Conservation (phyloP, 208 protist genomes). For the Strigomonas oncopelti region DNA sequence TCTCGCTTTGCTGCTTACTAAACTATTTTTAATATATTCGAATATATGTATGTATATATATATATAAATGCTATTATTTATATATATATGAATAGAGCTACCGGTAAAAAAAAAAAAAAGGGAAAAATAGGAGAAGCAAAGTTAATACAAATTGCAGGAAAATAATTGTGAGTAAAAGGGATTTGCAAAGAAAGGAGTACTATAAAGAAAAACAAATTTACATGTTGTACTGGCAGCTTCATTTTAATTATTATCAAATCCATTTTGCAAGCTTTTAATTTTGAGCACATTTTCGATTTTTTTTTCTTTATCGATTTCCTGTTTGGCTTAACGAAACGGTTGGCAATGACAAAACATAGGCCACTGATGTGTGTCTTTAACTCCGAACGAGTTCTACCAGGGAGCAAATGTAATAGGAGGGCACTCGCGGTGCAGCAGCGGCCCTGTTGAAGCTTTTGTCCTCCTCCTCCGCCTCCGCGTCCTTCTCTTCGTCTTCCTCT, state of each 20-base stretch:
- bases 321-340: too few relatives aligned
- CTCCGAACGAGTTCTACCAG: slow-evolving; percentile 36
- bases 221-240: neutral
- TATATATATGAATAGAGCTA: neutral
- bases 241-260: neutral
- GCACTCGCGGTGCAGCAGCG: too few relatives aligned
- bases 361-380: slow-evolving; percentile 7
- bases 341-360: too few relatives aligned
- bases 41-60: neutral
- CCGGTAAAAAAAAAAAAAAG: neutral
- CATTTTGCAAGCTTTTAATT: neutral
- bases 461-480: neutral
- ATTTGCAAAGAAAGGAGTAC: too few relatives aligned
- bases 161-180: too few relatives aligned
- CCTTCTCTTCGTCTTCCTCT: slow-evolving; percentile 10
- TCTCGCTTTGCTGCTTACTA: neutral
- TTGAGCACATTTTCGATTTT: neutral
- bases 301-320: neutral
- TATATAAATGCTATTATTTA: neutral
- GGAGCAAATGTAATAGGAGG: slow-evolving; percentile 41
- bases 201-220: neutral
- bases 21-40: slow-evolving; percentile 3
- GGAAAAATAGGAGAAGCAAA: neutral
- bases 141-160: neutral
- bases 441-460: too few relatives aligned